These are phyloP conservation scores for Mayamaea pseudoterrestris DNA, from an alignment of 108 stramenopile species.

Conservation along the genomic window DNA sequence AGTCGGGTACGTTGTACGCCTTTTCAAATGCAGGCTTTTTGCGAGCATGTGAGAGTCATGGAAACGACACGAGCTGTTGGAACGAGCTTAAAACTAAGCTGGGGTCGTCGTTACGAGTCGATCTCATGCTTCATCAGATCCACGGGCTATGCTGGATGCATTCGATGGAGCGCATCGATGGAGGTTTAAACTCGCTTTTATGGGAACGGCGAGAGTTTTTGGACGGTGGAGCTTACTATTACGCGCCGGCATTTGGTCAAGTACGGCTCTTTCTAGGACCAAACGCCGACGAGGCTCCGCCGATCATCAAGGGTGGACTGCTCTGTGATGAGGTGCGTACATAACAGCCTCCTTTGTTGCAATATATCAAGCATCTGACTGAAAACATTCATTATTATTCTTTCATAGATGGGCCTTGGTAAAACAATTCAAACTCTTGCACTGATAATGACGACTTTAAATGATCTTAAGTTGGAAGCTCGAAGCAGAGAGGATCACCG, in stretches of 20 bases:
- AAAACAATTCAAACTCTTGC: slow-evolving; percentile 40
- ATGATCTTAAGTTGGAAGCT: slow-evolving; percentile 6
- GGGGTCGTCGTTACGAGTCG: slow-evolving; percentile 18
- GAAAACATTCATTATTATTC: neutral
- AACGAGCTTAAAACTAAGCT: slow-evolving; percentile 3
- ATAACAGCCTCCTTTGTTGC: neutral
- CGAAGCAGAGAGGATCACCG: slow-evolving; percentile 1
- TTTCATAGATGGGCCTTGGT: slow-evolving; percentile 45
- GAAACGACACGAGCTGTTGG: slow-evolving; percentile 19
- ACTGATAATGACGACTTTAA: slow-evolving; percentile 20
- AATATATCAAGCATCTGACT: neutral
- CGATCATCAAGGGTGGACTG: slow-evolving; percentile 32
- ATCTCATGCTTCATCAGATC: slow-evolving; percentile 53
- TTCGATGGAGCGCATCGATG: slow-evolving; percentile 33
- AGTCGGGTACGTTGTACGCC: too few species aligned
- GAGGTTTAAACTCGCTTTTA: slow-evolving; percentile 54
- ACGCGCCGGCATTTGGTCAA: slow-evolving; percentile 61
- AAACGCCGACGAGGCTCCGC: too few species aligned
- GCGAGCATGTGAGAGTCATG: slow-evolving; percentile 31
- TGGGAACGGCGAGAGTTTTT: slow-evolving; percentile 53
- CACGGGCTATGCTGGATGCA: slow-evolving; percentile 72
- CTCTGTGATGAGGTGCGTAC: slow-evolving; percentile 27
- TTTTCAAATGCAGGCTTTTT: too few species aligned
- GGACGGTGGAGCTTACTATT: slow-evolving; percentile 56
- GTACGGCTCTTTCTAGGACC: slow-evolving; percentile 35